Conservation (phyloP, 768 basidiomycete species). For the Macrolepiota fuliginosa region DNA sequence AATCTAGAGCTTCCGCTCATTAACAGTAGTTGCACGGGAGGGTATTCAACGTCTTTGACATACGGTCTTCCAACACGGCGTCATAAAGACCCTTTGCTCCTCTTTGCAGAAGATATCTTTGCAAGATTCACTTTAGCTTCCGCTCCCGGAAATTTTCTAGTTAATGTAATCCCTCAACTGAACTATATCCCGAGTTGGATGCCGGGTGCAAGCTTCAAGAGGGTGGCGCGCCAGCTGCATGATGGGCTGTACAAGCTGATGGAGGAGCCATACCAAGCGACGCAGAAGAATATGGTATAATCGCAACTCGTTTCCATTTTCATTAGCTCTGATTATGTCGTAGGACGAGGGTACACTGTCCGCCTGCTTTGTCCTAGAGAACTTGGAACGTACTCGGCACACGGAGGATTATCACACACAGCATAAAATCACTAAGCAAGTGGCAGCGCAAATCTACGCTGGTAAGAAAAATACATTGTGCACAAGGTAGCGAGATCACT, state of each 20-base stretch:
- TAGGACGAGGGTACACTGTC: neutral
- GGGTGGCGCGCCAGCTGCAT: neutral
- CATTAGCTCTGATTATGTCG: neutral
- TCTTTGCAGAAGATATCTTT: neutral
- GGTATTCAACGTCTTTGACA: neutral
- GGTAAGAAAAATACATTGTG: too few relatives aligned
- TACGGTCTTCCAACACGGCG: neutral
- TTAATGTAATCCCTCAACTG: neutral
- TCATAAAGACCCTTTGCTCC: neutral
- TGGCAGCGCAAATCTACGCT: too few relatives aligned
- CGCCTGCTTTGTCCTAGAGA: neutral
- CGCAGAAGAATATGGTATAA: neutral
- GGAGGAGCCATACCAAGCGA: neutral
- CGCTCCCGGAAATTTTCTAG: neutral
- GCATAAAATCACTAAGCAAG: too few relatives aligned
- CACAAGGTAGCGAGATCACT: too few relatives aligned
- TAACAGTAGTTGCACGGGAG: neutral
- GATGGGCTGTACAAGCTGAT: neutral
- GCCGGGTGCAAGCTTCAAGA: slow-evolving; percentile 3
- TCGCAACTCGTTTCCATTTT: neutral
- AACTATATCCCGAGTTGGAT: slow-evolving; percentile 3
- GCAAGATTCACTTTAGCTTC: neutral
- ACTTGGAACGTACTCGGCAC: too few relatives aligned
- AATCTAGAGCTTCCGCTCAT: slow-evolving; percentile 13
- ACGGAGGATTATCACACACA: too few relatives aligned